Evolutionary conservation across 2,329 filamentous ascomycete genomes (phyloP).

Genomic region (Fonsecaea nubica): DNA sequence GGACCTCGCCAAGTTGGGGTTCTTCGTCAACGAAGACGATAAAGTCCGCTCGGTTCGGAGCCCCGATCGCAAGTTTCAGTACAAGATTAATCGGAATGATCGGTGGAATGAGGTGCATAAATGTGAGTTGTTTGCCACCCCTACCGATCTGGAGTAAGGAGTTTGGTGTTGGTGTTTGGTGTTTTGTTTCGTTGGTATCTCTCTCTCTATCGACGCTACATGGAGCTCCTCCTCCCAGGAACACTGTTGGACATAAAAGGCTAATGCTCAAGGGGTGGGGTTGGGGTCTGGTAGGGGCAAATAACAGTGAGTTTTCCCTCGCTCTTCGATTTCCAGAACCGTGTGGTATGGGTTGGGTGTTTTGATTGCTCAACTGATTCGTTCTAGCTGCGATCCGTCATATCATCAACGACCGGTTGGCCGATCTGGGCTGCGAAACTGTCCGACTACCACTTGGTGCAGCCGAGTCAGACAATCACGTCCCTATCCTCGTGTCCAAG

Average conservation of each 20-base stretch:
- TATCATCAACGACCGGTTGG: constrained; percentile 68
- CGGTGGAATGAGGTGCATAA: constrained; percentile 78
- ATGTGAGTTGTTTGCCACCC: background rate
- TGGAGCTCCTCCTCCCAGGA: too few relatives aligned
- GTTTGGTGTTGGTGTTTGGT: background rate
- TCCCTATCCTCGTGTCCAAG: constrained; percentile 71
- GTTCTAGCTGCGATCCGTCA: constrained; percentile 65
- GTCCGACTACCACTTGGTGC: constrained; percentile 67
- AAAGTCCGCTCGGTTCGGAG: constrained; percentile 74
- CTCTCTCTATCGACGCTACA: too few relatives aligned
- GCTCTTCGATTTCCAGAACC: background rate
- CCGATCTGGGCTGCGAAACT: constrained; percentile 64
- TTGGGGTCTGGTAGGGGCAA: constrained; percentile 57
- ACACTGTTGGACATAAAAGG: background rate
- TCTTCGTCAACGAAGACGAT: constrained; percentile 77
- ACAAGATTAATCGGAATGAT: constrained; percentile 73
- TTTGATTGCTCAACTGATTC: background rate
- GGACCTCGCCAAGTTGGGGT: constrained; percentile 74
- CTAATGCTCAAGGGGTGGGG: background rate
- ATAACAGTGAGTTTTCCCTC: constrained; percentile 66
- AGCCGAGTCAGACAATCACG: constrained; percentile 58
- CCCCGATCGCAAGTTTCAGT: constrained; percentile 75
- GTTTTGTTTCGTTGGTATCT: too few relatives aligned
- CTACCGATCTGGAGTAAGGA: background rate
- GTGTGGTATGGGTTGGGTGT: background rate